A percentile compares a stretch with the other conserved stretches of the same genome.
Evolutionary conservation across 306 rosid genomes (phyloP).

Genomic region (Urtica urens): DNA sequence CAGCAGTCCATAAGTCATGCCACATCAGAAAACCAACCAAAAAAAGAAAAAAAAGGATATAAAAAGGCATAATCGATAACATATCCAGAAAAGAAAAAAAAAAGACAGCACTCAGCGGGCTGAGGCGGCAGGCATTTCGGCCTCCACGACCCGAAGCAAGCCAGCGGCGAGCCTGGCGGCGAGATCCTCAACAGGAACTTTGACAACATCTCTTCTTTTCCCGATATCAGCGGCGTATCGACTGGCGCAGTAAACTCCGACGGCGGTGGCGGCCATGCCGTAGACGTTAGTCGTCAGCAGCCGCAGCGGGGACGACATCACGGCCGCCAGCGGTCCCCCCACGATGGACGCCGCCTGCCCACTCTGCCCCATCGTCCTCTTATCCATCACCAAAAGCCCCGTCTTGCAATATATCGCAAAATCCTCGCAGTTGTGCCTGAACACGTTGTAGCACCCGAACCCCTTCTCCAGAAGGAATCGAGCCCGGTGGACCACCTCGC

Average conservation of each 20-base stretch:
- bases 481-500: conserved; percentile 64
- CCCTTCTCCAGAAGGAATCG: conserved; percentile 61
- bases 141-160: conserved; percentile 44
- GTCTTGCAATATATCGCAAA: conserved; percentile 95
- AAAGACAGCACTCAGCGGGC: conserved; percentile 13
- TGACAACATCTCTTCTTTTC: conserved; percentile 64
- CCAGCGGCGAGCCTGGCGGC: conserved; percentile 47
- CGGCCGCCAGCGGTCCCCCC: conserved; percentile 93
- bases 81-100: neutral
- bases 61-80: neutral
- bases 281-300: conserved; percentile 59
- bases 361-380: conserved; percentile 63
- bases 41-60: neutral
- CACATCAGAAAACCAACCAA: no score
- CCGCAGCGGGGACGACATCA: conserved; percentile 56
- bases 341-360: conserved; percentile 81
- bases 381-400: conserved; percentile 56
- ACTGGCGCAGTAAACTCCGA: conserved; percentile 74
- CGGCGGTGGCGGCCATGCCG: conserved; percentile 64
- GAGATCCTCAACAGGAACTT: conserved; percentile 69
- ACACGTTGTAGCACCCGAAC: conserved; percentile 71
- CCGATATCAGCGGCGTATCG: conserved; percentile 81
- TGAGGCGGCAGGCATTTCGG: conserved; percentile 26
- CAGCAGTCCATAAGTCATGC: no score
- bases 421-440: conserved; percentile 93